Evolutionary conservation across 768 basidiomycete species (phyloP).

Genomic region (Lactarius trivialis): DNA sequence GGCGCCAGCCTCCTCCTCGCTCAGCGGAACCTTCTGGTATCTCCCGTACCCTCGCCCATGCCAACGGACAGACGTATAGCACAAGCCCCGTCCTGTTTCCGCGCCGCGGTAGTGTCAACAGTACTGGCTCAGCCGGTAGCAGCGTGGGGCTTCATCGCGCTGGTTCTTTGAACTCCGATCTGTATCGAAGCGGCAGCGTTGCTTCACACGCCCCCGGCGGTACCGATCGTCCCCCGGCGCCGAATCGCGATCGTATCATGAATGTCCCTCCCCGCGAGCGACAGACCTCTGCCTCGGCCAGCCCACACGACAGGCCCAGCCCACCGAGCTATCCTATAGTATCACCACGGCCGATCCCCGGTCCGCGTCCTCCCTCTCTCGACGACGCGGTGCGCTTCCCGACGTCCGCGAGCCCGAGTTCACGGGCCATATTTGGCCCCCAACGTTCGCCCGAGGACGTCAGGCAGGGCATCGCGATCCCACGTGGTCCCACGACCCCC

Average conservation of each 20-base stretch:
- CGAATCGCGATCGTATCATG: slow-evolving; percentile 19
- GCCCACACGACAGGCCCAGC: slow-evolving; percentile 19
- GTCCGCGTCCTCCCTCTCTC: slow-evolving; percentile 12
- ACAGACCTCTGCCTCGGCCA: slow-evolving; percentile 19
- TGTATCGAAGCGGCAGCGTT: slow-evolving; percentile 6
- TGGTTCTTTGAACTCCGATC: slow-evolving; percentile 14
- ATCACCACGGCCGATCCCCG: slow-evolving; percentile 14
- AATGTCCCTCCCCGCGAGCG: slow-evolving; percentile 11
- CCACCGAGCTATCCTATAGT: slow-evolving; percentile 4
- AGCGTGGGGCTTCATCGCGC: slow-evolving; percentile 23
- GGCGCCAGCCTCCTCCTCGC: slow-evolving; percentile 1
- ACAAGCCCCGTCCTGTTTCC: slow-evolving; percentile 32
- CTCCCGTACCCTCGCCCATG: slow-evolving; percentile 17
- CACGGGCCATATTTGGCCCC: slow-evolving; percentile 7
- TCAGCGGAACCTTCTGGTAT: slow-evolving; percentile 14
- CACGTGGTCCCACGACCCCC: slow-evolving; percentile 10
- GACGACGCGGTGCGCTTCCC: slow-evolving; percentile 20
- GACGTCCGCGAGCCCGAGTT: slow-evolving; percentile 20
- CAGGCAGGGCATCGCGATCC: slow-evolving; percentile 22
- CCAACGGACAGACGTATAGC: slow-evolving; percentile 35
- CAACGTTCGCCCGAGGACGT: slow-evolving; percentile 23
- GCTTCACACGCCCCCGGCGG: slow-evolving; percentile 17
- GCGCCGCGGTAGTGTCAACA: slow-evolving; percentile 28
- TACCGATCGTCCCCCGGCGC: slow-evolving; percentile 9
- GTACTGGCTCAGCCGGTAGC: slow-evolving; percentile 13